Percentiles rank a stretch among this genome's conserved stretches.
These are phyloP conservation scores for Trypanosoma melophagium DNA, from an alignment of 208 protist genomes.

Conservation along the genomic window DNA sequence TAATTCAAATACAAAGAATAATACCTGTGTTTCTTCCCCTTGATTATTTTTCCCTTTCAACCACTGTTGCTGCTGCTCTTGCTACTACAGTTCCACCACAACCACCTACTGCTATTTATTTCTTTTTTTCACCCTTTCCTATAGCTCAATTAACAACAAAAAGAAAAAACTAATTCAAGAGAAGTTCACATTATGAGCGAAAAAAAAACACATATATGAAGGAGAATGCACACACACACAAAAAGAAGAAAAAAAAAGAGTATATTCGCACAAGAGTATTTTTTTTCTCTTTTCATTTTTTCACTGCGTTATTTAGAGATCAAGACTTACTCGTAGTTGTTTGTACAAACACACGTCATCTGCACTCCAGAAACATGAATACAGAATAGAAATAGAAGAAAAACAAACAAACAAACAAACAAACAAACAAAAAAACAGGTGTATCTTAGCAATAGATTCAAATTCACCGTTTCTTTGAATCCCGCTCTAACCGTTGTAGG, in stretches of 20 bases:
- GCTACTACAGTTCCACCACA: too few species aligned
- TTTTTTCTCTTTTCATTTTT: neutral
- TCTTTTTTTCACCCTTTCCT: neutral
- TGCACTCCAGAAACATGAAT: too few species aligned
- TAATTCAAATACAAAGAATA: too few species aligned
- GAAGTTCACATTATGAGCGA: neutral
- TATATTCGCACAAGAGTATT: neutral
- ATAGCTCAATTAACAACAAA: neutral
- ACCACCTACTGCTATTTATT: neutral
- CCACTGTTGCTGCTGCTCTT: neutral
- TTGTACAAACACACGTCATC: too few species aligned
- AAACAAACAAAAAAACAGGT: too few species aligned
- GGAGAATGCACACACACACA: neutral
- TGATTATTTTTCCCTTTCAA: neutral
- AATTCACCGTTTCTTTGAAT: conserved; percentile 8
- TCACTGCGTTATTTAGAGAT: too few species aligned
- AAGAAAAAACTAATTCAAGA: neutral
- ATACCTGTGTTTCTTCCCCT: conserved; percentile 4
- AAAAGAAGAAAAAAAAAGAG: neutral
- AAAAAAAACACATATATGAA: neutral
- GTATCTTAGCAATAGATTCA: too few species aligned
- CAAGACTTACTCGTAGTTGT: too few species aligned
- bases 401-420: too few species aligned
- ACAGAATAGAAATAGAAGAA: too few species aligned
- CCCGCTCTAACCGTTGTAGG: conserved; percentile 33